Evolutionary conservation across 2,329 filamentous ascomycete genomes (phyloP), one percentile per base, ranked within the genome.

Genomic region (Pseudogymnoascus sp.): DNA sequence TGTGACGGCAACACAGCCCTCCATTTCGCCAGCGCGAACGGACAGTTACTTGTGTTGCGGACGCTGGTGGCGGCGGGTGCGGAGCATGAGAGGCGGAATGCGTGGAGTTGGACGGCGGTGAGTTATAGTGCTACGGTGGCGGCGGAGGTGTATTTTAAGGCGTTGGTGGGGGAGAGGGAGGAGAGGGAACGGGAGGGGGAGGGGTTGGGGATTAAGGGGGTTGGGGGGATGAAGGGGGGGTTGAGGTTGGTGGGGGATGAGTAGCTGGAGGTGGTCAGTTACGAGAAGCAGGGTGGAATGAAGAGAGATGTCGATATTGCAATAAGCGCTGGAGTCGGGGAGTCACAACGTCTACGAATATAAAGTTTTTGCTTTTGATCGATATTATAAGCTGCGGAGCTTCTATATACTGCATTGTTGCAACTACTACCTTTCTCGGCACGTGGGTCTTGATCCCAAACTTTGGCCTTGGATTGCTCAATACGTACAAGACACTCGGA

Each of bases 11-110:
- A 95, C 72, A 95, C 91, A 2, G 89, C 91, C 0, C 78, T 96
- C 47, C 91, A 96, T 75, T 92, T 94, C 76, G 92, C 92, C 11
- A 91, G 86, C 70, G 88, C 88, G 53, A 90, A 90, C 70, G 91
- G 91, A 1, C 89, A 93, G 68, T 75, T 95, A 53, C 84, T 92
- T 62, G 88, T 90, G 0, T 76, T 95, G 62, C 81, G 91, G 47
- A 88, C 91, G 37, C 78, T 96, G 62, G 80, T 96, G 11, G 86
- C 88, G 2, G 90, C 89, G 0, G 91, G 91, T 10, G 90, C 91
- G 0, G 87, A 92, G 68, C 84, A 89, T 0, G 80, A 88, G 62
- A 84, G 84, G 63, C 81, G 81, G 68, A 96, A 96, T 71, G 77
- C 85, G 1, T 91, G 87, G 79, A 87, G 84, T 71, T 95, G 91